phyloP scores from a whole-genome alignment of 2,329 filamentous ascomycete species.

The Tolypocladium nubicola region DNA sequence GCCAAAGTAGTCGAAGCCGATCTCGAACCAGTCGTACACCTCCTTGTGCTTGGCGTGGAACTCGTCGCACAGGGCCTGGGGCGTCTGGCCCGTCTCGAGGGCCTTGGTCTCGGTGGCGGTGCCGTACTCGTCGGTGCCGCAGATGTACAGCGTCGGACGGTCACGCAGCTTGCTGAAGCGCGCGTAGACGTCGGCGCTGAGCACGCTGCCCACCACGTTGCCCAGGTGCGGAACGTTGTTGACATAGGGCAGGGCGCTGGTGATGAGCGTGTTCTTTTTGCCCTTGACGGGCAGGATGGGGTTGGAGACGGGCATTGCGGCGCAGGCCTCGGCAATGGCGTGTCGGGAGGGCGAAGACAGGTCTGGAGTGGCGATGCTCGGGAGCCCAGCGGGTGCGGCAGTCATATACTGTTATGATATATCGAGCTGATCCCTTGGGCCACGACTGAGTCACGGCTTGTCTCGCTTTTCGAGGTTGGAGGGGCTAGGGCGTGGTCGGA shows the following conservation, averaged over 20 bases:
- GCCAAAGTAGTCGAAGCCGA: slow-evolving; percentile 90
- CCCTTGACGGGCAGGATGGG: slow-evolving; percentile 56
- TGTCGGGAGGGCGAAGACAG: background rate
- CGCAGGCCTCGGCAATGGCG: background rate
- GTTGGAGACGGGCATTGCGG: slow-evolving; percentile 5
- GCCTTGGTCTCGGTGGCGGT: slow-evolving; percentile 95
- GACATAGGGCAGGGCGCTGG: slow-evolving; percentile 77
- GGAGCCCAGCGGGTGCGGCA: background rate
- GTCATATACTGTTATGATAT: background rate
- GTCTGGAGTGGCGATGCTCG: background rate
- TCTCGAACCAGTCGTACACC: slow-evolving; percentile 94
- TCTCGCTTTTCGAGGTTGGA: background rate
- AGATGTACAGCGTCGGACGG: slow-evolving; percentile 72
- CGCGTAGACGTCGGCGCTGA: slow-evolving; percentile 80
- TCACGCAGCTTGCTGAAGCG: slow-evolving; percentile 73
- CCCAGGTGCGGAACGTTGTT: slow-evolving; percentile 74
- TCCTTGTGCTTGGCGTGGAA: slow-evolving; percentile 84
- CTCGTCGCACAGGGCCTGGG: slow-evolving; percentile 79
- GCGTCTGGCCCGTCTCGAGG: slow-evolving; percentile 74
- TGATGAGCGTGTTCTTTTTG: slow-evolving; percentile 82
- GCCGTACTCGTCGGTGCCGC: slow-evolving; percentile 82
- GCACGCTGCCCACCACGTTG: slow-evolving; percentile 78
- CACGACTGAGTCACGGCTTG: slow-evolving; percentile 1
- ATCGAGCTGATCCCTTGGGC: background rate
- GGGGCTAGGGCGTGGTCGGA: slow-evolving; percentile 1